Conservation (phyloP, 176 grass and related monocot genomes). For the Hsuehochloa calcarea region DNA sequence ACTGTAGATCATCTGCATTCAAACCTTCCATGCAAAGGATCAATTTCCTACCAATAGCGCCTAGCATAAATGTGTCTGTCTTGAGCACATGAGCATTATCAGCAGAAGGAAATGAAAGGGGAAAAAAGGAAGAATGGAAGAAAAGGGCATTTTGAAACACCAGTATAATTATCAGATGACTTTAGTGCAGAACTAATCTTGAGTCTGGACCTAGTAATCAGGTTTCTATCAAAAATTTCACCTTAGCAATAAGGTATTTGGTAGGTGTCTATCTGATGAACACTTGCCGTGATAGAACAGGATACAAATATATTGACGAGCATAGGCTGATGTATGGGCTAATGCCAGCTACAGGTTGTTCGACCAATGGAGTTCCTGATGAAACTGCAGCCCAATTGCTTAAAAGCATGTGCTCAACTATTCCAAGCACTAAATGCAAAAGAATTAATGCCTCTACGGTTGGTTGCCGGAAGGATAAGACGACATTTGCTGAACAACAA, state of each 20-base stretch:
- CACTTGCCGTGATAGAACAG: not conserved
- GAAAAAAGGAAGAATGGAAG: not conserved
- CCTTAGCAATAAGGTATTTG: not conserved
- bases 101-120: not conserved
- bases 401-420: not conserved
- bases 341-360: not conserved
- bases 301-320: not conserved
- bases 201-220: not conserved
- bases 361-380: conserved; percentile 9
- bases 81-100: not conserved
- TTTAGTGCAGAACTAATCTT: not conserved
- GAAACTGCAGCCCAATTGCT: not conserved
- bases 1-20: too few species aligned
- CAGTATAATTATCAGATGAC: not conserved
- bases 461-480: not conserved
- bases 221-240: not conserved
- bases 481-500: not conserved
- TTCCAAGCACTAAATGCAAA: conserved; percentile 32
- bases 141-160: not conserved
- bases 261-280: not conserved
- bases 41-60: not conserved
- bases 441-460: conserved; percentile 23
- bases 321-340: not conserved
- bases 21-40: too few species aligned
- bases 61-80: not conserved